Evolutionary conservation across 768 basidiomycete genomes (phyloP).

Genomic region (Pleurotus ostreatus): DNA sequence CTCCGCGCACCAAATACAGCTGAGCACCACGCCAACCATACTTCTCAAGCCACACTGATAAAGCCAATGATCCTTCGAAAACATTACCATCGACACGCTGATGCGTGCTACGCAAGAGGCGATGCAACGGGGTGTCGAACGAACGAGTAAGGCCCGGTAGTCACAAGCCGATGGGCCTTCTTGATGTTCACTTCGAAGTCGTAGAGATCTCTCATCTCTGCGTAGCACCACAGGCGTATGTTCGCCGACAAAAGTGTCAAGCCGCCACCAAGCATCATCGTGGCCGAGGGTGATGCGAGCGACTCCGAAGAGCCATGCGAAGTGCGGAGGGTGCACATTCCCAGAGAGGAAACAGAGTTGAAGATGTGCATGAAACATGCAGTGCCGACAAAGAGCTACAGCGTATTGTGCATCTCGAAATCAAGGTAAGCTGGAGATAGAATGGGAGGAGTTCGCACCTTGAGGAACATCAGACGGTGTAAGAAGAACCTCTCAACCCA

Average conservation of each 20-base stretch:
- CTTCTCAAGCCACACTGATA: not conserved
- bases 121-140: not conserved
- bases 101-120: not conserved
- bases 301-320: too few species aligned
- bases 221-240: slow-evolving; percentile 5
- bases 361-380: too few species aligned
- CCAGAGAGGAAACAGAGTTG: too few species aligned
- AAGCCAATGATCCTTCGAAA: not conserved
- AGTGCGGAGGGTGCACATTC: too few species aligned
- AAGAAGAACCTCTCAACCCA: too few species aligned
- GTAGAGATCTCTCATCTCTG: not conserved
- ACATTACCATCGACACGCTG: not conserved
- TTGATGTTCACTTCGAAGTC: not conserved
- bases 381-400: too few species aligned
- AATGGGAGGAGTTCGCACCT: too few species aligned
- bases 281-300: too few species aligned
- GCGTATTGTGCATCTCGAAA: too few species aligned
- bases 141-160: not conserved
- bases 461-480: too few species aligned
- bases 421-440: too few species aligned
- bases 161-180: not conserved
- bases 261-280: too few species aligned
- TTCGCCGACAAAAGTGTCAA: not conserved
- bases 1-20: not conserved
- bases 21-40: not conserved